Conservation (phyloP, 2,329 filamentous ascomycete species). For the Alternaria incomplexa region DNA sequence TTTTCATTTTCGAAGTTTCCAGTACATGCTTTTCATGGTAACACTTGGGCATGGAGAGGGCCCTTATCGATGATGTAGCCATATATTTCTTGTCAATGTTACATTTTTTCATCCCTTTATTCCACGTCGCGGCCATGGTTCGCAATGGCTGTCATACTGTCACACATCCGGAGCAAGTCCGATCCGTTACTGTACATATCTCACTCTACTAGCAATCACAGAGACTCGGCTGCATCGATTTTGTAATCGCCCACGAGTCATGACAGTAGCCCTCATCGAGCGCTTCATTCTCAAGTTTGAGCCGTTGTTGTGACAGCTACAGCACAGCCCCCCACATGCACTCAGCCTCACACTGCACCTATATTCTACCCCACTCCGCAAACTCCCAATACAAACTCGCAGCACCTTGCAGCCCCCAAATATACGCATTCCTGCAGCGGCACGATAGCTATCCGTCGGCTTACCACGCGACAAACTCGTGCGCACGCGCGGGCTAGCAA, state of each 20-base stretch:
- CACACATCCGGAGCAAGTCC: neutral
- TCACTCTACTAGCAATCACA: neutral
- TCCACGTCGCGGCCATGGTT: neutral
- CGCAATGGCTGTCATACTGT: neutral
- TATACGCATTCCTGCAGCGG: constrained; percentile 16
- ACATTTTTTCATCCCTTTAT: neutral
- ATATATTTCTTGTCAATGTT: constrained; percentile 23
- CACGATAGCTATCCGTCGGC: constrained; percentile 5
- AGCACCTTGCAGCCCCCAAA: constrained; percentile 10
- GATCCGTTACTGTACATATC: neutral
- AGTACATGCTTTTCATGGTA: constrained; percentile 4
- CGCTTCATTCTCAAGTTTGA: neutral
- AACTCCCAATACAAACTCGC: neutral
- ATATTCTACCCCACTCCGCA: constrained; percentile 1
- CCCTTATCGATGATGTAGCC: constrained; percentile 22
- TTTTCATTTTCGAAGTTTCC: neutral
- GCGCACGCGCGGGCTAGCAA: neutral
- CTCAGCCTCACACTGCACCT: constrained; percentile 1
- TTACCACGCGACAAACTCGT: constrained; percentile 13
- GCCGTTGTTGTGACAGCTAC: neutral
- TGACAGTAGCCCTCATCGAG: neutral
- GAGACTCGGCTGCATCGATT: neutral
- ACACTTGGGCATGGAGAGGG: neutral
- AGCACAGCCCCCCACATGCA: constrained; percentile 2
- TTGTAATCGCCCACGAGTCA: neutral